These are phyloP conservation scores for Lasiosphaeria hispida DNA, from an alignment of 495 filamentous ascomycete species.

Conservation along the genomic window DNA sequence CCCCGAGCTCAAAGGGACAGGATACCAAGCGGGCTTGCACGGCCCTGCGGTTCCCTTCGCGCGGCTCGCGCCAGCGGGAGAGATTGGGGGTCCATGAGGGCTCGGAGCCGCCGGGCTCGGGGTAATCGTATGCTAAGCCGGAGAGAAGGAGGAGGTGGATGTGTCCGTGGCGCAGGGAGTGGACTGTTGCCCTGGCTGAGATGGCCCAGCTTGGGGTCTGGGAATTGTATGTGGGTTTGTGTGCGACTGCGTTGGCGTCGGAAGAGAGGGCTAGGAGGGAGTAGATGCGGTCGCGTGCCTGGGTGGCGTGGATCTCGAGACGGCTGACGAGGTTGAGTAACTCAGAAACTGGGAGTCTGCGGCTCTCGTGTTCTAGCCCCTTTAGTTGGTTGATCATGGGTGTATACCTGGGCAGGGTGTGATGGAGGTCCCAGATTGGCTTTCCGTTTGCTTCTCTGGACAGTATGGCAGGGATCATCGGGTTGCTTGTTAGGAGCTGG, in stretches of 20 bases:
- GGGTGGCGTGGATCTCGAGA: constrained; percentile 4
- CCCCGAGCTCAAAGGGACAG: background rate
- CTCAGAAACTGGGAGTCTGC: background rate
- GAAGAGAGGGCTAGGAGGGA: constrained; percentile 5
- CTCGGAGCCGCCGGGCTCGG: background rate
- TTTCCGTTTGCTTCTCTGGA: background rate
- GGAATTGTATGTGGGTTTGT: background rate
- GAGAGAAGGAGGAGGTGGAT: constrained; percentile 4
- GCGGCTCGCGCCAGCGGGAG: background rate
- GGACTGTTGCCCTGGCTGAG: background rate
- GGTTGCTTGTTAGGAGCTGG: background rate
- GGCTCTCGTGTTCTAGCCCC: background rate
- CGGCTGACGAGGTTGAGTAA: background rate
- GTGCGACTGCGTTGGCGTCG: background rate
- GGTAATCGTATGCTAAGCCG: constrained; percentile 1
- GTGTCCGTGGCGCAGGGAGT: background rate
- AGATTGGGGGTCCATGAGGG: constrained; percentile 1
- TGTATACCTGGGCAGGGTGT: background rate
- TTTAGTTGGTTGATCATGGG: constrained; percentile 1
- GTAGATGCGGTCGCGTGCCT: constrained; percentile 2
- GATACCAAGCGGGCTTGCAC: background rate
- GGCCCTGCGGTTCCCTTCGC: constrained; percentile 2
- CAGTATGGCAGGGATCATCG: background rate
- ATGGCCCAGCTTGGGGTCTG: background rate
- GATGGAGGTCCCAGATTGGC: background rate